A percentile compares a stretch with the other conserved stretches of the same genome.
These are phyloP conservation scores for Thielaviopsis ethacetica DNA, from an alignment of 2,329 filamentous ascomycete genomes.

Conservation along the genomic window DNA sequence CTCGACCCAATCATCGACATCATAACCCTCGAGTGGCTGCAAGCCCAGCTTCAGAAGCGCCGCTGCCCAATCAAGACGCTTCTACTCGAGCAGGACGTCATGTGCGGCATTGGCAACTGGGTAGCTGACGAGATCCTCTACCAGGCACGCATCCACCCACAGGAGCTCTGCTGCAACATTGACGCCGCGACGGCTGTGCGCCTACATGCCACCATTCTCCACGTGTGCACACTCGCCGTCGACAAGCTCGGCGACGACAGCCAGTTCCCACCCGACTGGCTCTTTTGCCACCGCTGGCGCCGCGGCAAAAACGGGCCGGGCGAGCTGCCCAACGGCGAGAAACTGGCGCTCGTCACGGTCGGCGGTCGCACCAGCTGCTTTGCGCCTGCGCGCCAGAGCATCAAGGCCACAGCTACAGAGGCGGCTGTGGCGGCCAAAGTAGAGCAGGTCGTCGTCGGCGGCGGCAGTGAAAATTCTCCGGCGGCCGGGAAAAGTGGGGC, in stretches of 20 bases:
- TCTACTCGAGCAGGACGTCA: constrained; percentile 70
- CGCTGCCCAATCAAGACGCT: constrained; percentile 81
- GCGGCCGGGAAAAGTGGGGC: constrained; percentile 3
- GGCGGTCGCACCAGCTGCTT: constrained; percentile 84
- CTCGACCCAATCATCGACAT: constrained; percentile 79
- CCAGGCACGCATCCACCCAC: constrained; percentile 75
- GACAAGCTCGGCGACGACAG: constrained; percentile 67
- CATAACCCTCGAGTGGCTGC: constrained; percentile 62
- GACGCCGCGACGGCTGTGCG: constrained; percentile 50
- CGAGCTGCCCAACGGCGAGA: constrained; percentile 66
- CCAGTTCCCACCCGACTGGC: constrained; percentile 70
- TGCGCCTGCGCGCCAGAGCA: constrained; percentile 56
- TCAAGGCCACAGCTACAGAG: constrained; percentile 9
- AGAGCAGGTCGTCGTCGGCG: not conserved
- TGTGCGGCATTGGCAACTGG: constrained; percentile 94
- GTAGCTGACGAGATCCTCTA: constrained; percentile 90
- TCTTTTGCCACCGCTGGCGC: constrained; percentile 78
- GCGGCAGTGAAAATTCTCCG: not conserved
- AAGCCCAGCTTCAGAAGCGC: constrained; percentile 52
- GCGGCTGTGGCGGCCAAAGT: constrained; percentile 19
- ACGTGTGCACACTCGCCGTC: constrained; percentile 67
- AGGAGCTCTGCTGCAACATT: constrained; percentile 81
- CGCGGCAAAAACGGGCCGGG: constrained; percentile 65
- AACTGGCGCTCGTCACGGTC: constrained; percentile 73
- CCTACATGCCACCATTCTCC: constrained; percentile 56